Percentiles rank a stretch among this genome's conserved stretches.
Conservation (phyloP, 73 alveolate species). For the Symbiodinium pilosum region DNA sequence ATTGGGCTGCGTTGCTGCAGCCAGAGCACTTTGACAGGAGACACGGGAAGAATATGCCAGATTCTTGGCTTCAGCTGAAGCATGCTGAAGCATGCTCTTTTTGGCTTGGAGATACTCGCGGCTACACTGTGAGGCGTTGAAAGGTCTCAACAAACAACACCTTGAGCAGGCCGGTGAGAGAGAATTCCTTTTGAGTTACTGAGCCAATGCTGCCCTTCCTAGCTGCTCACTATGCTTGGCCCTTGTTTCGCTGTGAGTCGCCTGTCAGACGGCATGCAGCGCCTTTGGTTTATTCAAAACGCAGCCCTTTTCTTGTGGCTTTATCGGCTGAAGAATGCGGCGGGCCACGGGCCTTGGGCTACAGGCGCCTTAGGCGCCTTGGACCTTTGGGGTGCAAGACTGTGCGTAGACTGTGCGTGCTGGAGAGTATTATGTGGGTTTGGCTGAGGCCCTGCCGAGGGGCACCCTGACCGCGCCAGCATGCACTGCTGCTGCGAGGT, state of each 20-base stretch:
- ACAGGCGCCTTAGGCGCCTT: background rate
- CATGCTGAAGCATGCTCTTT: no score
- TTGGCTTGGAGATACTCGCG: background rate
- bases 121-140: background rate
- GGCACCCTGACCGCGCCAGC: background rate
- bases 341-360: background rate
- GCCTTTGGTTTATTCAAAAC: no score
- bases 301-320: no score
- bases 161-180: slow-evolving; percentile 35
- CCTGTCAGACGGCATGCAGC: no score
- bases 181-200: no score
- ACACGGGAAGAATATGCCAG: background rate
- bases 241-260: no score
- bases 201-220: no score
- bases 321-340: background rate
- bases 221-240: no score
- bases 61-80: no score
- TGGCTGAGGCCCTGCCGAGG: background rate
- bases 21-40: background rate
- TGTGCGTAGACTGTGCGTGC: background rate
- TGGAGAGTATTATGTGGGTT: background rate
- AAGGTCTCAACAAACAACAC: background rate
- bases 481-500: slow-evolving; percentile 25
- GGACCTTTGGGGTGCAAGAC: background rate
- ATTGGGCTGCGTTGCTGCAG: no score